Conservation (phyloP, 2,329 filamentous ascomycete genomes). For the Fusarium sp. region DNA sequence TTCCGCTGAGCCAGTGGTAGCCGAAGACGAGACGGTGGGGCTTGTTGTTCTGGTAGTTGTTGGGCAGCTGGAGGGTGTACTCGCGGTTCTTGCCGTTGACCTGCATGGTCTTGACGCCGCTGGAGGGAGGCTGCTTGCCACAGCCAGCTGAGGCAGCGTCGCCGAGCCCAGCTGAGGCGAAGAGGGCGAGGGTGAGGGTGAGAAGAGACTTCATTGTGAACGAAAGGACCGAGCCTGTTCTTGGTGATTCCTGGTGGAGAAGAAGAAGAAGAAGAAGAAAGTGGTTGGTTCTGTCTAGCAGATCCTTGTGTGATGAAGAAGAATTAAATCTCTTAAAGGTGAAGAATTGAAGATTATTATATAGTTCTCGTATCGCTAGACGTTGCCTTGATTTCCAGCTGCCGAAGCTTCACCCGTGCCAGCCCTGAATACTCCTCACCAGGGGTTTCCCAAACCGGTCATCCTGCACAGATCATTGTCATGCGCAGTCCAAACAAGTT, state of each 20-base stretch:
- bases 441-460: background rate
- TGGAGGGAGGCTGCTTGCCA: slow-evolving; percentile 47
- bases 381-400: background rate
- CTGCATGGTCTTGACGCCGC: slow-evolving; percentile 47
- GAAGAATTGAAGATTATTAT: background rate
- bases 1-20: slow-evolving; percentile 54
- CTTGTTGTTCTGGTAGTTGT: slow-evolving; percentile 40
- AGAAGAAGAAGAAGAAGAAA: background rate
- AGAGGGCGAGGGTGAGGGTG: slow-evolving; percentile 13
- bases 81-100: slow-evolving; percentile 47
- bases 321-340: background rate
- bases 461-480: background rate
- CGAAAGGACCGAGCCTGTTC: background rate
- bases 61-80: slow-evolving; percentile 53
- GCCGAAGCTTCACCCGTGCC: background rate
- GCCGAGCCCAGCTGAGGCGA: slow-evolving; percentile 18
- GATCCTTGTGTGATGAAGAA: slow-evolving; percentile 11
- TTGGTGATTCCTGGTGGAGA: background rate
- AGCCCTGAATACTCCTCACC: background rate
- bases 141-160: slow-evolving; percentile 49
- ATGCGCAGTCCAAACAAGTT: slow-evolving; percentile 4
- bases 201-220: slow-evolving; percentile 12
- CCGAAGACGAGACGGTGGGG: slow-evolving; percentile 46
- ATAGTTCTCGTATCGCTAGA: background rate
- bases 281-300: slow-evolving; percentile 20